phyloP scores from a whole-genome alignment of 129 eudicot genomes.

The Dittrichia graveolens region DNA sequence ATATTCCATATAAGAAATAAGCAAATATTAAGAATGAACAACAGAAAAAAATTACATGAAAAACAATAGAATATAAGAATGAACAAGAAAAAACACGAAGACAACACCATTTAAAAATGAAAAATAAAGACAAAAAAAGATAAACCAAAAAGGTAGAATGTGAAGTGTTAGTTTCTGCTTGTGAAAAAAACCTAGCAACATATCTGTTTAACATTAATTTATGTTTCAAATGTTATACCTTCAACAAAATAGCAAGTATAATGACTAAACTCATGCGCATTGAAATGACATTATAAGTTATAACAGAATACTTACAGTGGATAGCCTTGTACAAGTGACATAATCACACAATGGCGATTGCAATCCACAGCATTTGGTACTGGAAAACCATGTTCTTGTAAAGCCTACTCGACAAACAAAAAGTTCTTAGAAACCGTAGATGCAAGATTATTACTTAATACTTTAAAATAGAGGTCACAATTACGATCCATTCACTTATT shows the following conservation, averaged over 20 bases:
- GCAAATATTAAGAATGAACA: no score
- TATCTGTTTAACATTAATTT: no score
- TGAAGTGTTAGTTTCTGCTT: no score
- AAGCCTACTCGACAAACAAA: conserved; percentile 53
- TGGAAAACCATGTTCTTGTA: conserved; percentile 90
- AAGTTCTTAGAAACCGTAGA: neutral
- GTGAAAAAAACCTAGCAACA: no score
- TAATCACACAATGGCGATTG: conserved; percentile 92
- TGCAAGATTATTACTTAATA: conserved; percentile 10
- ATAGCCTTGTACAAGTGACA: conserved; percentile 94
- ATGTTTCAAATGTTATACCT: neutral
- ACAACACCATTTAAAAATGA: neutral
- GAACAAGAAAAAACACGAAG: no score
- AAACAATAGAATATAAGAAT: neutral
- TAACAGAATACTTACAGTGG: conserved; percentile 68
- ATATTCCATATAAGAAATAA: no score
- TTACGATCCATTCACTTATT: neutral
- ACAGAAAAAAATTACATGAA: no score
- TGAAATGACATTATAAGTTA: neutral
- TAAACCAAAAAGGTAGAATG: no score
- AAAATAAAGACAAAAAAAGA: no score
- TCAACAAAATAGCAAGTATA: neutral
- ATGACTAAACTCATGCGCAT: conserved; percentile 10
- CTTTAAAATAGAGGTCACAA: neutral
- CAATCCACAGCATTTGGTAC: conserved; percentile 96